Percentiles rank a stretch among this genome's conserved stretches.
phyloP scores from a whole-genome alignment of 148 eudicot genomes.

The Chenopodium suecicum region DNA sequence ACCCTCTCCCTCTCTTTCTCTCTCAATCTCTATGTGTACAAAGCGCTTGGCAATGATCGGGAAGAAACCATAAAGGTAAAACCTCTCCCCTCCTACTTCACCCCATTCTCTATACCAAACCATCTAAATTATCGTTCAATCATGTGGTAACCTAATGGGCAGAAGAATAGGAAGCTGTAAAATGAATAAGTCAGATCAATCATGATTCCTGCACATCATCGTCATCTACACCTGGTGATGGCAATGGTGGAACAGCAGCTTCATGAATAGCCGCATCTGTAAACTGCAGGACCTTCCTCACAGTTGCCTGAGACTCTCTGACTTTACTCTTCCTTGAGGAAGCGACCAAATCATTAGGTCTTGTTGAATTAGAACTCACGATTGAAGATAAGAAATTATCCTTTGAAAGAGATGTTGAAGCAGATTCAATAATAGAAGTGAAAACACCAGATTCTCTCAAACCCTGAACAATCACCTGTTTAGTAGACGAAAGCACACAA shows the following conservation, averaged over 20 bases:
- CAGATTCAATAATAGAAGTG: conserved; percentile 57
- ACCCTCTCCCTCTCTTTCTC: conserved; percentile 14
- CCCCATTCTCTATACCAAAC: neutral
- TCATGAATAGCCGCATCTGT: conserved; percentile 32
- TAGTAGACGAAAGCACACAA: conserved; percentile 12
- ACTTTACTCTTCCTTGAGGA: conserved; percentile 53
- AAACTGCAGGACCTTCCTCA: conserved; percentile 48
- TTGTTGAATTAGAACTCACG: conserved; percentile 53
- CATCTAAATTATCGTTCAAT: neutral
- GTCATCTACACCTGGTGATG: conserved; percentile 59
- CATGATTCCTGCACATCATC: conserved; percentile 36
- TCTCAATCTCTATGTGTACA: conserved; percentile 37
- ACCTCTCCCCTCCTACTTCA: conserved; percentile 10
- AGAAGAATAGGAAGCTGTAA: conserved; percentile 17
- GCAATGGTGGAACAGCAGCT: conserved; percentile 70
- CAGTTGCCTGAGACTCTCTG: conserved; percentile 47
- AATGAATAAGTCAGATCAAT: neutral
- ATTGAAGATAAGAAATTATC: conserved; percentile 58
- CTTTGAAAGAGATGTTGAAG: conserved; percentile 43
- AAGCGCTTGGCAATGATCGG: conserved; percentile 64
- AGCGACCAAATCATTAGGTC: conserved; percentile 20
- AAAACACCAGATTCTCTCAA: conserved; percentile 77
- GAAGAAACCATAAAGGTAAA: conserved; percentile 35
- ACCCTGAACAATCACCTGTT: conserved; percentile 75
- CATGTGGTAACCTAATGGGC: conserved; percentile 8